phyloP scores from a whole-genome alignment of 2,329 filamentous ascomycete genomes.

The Cladosporium sphaerospermum region DNA sequence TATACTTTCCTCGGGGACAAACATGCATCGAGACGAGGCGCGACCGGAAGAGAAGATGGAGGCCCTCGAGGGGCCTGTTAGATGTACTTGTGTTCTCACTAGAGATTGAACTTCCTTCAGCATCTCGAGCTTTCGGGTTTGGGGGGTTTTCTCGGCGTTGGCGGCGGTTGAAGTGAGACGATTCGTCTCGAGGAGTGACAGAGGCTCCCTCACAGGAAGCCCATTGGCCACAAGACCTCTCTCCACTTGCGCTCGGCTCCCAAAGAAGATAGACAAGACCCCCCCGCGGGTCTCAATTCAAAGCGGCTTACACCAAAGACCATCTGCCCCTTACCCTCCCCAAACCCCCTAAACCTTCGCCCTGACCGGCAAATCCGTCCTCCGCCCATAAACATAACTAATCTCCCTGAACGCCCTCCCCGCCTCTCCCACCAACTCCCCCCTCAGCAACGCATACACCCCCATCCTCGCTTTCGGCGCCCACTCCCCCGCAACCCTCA shows the following conservation, averaged over 20 bases:
- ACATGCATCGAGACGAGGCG: neutral
- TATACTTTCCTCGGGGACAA: neutral
- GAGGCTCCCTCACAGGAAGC: too few species aligned
- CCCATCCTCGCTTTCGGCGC: conserved; percentile 41
- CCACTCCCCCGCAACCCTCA: conserved; percentile 40
- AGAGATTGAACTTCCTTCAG: too few species aligned
- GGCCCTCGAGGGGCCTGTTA: neutral
- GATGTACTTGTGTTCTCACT: too few species aligned
- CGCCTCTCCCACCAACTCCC: conserved; percentile 50
- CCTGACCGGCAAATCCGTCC: conserved; percentile 38
- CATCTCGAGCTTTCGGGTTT: too few species aligned
- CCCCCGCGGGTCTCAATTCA: too few species aligned
- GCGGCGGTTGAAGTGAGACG: too few species aligned
- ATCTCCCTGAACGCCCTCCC: conserved; percentile 46
- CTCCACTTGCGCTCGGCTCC: too few species aligned
- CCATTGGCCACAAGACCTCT: too few species aligned
- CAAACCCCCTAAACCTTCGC: conserved; percentile 39
- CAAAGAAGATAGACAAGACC: too few species aligned
- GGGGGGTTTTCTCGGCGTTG: too few species aligned
- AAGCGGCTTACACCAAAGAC: too few species aligned
- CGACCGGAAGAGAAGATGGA: neutral
- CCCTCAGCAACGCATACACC: conserved; percentile 47
- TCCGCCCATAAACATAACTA: conserved; percentile 48
- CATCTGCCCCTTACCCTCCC: neutral
- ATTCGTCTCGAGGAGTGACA: too few species aligned